A percentile compares a stretch with the other conserved stretches of the same genome.
Conservation (phyloP, 495 filamentous ascomycete genomes). For the Penicillium robsamsonii region DNA sequence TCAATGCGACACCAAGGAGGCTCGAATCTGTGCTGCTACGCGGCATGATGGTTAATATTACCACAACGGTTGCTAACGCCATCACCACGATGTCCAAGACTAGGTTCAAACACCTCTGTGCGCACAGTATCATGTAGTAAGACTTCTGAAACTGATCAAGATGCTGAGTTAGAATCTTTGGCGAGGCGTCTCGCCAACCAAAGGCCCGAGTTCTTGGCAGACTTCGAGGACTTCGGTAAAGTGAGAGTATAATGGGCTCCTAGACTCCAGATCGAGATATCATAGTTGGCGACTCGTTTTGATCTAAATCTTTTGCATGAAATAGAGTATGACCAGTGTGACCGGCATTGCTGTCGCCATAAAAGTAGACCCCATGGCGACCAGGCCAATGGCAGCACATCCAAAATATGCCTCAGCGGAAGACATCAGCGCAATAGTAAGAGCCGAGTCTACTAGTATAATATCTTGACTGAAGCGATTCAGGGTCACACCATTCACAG, state of each 20-base stretch:
- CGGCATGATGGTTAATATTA: neutral
- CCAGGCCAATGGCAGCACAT: neutral
- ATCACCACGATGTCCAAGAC: neutral
- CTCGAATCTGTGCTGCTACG: neutral
- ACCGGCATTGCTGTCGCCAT: neutral
- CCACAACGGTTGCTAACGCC: neutral
- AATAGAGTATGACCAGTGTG: neutral
- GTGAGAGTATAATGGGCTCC: neutral
- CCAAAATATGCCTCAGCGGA: neutral
- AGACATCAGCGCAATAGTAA: neutral
- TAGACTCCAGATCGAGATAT: neutral
- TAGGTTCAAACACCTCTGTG: neutral
- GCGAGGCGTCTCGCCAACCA: neutral
- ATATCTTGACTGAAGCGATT: neutral
- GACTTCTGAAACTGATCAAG: neutral
- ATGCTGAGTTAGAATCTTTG: neutral
- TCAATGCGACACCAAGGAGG: neutral
- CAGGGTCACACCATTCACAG: neutral
- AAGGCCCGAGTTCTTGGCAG: neutral
- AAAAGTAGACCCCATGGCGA: neutral
- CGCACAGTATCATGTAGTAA: neutral
- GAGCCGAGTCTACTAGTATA: neutral
- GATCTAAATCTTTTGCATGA: neutral
- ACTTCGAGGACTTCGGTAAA: neutral
- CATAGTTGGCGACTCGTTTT: neutral